A percentile compares a stretch with the other conserved stretches of the same genome.
Conservation (phyloP, 2,329 filamentous ascomycete genomes). For the Pestalotiopsis fici region DNA sequence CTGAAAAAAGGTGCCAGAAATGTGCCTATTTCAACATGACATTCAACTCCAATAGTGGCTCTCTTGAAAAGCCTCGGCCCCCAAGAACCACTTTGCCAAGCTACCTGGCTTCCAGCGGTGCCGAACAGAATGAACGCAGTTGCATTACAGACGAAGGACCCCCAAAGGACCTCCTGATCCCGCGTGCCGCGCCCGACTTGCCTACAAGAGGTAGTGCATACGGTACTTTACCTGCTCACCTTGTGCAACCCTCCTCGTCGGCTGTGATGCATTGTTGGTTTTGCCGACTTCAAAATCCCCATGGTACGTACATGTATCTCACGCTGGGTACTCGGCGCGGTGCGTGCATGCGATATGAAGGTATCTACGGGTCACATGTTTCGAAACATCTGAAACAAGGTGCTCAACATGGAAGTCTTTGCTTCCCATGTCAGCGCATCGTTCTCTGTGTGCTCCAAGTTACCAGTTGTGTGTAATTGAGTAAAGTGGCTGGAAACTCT, state of each 20-base stretch:
- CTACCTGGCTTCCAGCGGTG: not conserved
- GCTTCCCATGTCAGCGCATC: not conserved
- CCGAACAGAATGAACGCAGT: not conserved
- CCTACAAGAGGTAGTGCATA: too few relatives aligned
- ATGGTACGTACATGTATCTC: too few relatives aligned
- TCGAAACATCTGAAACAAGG: not conserved
- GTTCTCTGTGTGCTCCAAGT: not conserved
- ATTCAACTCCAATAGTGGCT: not conserved
- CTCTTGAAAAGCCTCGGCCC: not conserved
- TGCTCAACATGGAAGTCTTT: not conserved
- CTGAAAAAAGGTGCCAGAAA: not conserved
- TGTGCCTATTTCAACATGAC: not conserved
- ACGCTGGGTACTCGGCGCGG: too few relatives aligned
- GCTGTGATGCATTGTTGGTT: too few relatives aligned
- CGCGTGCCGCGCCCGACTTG: too few relatives aligned
- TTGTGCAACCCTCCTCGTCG: not conserved
- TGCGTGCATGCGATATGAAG: not conserved
- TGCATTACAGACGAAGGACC: not conserved
- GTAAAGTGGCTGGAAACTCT: not conserved
- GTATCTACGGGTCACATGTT: not conserved
- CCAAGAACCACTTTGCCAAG: not conserved
- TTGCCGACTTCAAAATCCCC: too few relatives aligned
- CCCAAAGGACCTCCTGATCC: not conserved
- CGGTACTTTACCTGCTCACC: too few relatives aligned
- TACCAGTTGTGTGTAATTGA: not conserved